Percentiles rank a stretch among this genome's conserved stretches.
Conservation (phyloP, 805 yeast genomes). For the Millerago galiae region DNA sequence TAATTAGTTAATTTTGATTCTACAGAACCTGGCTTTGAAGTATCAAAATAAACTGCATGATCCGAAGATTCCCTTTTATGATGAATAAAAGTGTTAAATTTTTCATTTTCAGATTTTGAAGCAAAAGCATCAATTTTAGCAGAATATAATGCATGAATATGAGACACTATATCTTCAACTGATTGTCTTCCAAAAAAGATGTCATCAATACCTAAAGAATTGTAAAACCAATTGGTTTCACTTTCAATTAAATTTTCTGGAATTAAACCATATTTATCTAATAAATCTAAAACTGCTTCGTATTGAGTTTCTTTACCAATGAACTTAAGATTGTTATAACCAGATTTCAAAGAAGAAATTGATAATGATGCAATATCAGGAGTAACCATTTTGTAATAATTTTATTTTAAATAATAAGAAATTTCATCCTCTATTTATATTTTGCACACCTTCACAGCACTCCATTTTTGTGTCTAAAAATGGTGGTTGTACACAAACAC, state of each 20-base stretch:
- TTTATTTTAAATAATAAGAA: not conserved
- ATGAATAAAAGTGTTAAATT: slow-evolving; percentile 52
- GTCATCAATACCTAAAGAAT: slow-evolving; percentile 82
- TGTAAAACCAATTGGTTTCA: slow-evolving; percentile 88
- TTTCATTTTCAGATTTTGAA: slow-evolving; percentile 26
- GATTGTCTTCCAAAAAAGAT: slow-evolving; percentile 84
- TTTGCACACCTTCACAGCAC: too few relatives aligned
- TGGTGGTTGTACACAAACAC: too few relatives aligned
- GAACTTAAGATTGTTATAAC: slow-evolving; percentile 71
- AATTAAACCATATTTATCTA: slow-evolving; percentile 81
- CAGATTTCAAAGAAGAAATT: slow-evolving; percentile 39
- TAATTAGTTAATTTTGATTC: slow-evolving; percentile 41
- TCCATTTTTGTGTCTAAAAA: too few relatives aligned
- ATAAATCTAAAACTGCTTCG: slow-evolving; percentile 71
- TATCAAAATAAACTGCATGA: slow-evolving; percentile 89
- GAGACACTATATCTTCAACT: slow-evolving; percentile 71
- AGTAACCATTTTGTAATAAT: slow-evolving; percentile 4
- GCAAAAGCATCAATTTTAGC: slow-evolving; percentile 89
- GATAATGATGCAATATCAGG: slow-evolving; percentile 37
- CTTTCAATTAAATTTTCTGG: slow-evolving; percentile 81
- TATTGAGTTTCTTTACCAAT: slow-evolving; percentile 77
- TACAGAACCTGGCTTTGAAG: slow-evolving; percentile 46
- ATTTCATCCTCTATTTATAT: too few relatives aligned
- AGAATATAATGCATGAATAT: slow-evolving; percentile 84
- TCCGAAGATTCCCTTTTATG: slow-evolving; percentile 75